Conservation (phyloP, 2,329 filamentous ascomycete species). For the Nothopassalora personata region DNA sequence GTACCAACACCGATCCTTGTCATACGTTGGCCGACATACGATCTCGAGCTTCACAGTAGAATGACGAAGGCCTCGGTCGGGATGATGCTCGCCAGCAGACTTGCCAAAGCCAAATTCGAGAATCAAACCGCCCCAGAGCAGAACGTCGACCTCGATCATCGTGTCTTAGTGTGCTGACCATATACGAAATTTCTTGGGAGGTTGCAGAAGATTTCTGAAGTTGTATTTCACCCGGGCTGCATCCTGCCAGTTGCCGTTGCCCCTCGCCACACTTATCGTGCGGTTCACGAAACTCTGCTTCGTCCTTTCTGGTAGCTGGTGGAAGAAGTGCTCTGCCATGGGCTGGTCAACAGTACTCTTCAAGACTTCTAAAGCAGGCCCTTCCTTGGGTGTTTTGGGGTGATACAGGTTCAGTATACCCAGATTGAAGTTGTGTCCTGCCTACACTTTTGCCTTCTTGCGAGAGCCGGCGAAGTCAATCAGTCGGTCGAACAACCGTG, state of each 20-base stretch:
- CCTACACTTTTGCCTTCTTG: background rate
- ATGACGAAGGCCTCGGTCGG: too few relatives aligned
- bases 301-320: background rate
- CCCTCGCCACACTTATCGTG: background rate
- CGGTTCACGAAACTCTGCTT: background rate
- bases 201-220: background rate
- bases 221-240: background rate
- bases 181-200: background rate
- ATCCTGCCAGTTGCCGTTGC: background rate
- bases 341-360: background rate
- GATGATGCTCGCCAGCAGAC: too few relatives aligned
- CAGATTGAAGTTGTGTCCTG: background rate
- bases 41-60: too few relatives aligned
- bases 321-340: background rate
- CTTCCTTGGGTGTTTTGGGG: background rate
- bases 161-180: background rate
- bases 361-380: background rate
- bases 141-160: too few relatives aligned
- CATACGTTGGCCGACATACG: too few relatives aligned
- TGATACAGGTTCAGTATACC: background rate
- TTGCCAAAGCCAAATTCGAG: too few relatives aligned
- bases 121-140: too few relatives aligned
- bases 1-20: too few relatives aligned
- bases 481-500: background rate
- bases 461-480: background rate